These are phyloP conservation scores for Clarireedia monteithiana DNA, from an alignment of 2,329 filamentous ascomycete species.

Conservation along the genomic window DNA sequence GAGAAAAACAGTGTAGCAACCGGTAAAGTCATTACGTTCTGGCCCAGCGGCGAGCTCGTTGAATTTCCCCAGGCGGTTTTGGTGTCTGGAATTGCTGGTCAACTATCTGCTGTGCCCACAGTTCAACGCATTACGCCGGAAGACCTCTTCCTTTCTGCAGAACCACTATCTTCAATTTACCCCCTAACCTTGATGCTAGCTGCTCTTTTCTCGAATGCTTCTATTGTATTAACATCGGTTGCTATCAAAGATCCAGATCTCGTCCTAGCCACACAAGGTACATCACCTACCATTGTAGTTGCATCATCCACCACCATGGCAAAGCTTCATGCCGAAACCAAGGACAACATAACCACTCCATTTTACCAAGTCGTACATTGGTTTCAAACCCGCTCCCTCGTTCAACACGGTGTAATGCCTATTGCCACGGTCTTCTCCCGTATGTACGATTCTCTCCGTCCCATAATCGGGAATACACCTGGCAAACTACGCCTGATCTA, in stretches of 20 bases:
- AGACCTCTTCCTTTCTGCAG: conserved; percentile 80
- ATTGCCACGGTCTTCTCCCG: conserved; percentile 53
- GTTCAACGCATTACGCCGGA: conserved; percentile 63
- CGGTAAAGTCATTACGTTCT: conserved; percentile 58
- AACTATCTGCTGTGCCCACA: conserved; percentile 68
- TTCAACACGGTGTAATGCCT: conserved; percentile 66
- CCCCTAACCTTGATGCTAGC: conserved; percentile 72
- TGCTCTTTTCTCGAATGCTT: conserved; percentile 77
- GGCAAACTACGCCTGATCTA: conserved; percentile 77
- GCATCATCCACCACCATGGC: conserved; percentile 67
- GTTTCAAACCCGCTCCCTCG: conserved; percentile 61
- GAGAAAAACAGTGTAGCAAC: conserved; percentile 43
- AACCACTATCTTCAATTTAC: conserved; percentile 72
- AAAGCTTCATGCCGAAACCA: conserved; percentile 56
- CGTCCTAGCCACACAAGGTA: conserved; percentile 59
- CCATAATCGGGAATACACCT: conserved; percentile 50
- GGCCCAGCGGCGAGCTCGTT: conserved; percentile 63
- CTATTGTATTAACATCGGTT: conserved; percentile 82
- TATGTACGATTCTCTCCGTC: conserved; percentile 51
- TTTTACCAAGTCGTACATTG: conserved; percentile 63
- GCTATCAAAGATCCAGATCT: conserved; percentile 67
- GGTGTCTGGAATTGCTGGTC: conserved; percentile 75
- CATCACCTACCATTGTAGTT: conserved; percentile 77
- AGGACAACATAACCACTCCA: conserved; percentile 50
- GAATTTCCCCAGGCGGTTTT: conserved; percentile 78